Base-by-base conservation (phyloP, 495 filamentous ascomycete species). In the Hamigera avellanea region DNA sequence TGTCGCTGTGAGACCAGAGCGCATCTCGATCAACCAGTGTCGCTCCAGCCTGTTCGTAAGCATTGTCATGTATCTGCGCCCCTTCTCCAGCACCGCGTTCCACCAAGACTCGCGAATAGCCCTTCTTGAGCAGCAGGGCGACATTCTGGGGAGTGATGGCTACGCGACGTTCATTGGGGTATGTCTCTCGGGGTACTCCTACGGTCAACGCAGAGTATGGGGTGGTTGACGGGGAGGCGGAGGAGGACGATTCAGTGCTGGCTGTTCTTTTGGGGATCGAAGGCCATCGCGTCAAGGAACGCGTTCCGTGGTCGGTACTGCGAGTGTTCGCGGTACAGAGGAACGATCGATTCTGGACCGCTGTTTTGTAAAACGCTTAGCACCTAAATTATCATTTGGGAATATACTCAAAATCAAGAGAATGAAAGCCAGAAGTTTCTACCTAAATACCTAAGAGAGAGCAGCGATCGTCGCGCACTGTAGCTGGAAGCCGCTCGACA, bases 111-210 rank as follows among this genome's bases (percentile, higher is more conserved):
- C 75, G 75, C 25, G 65, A 63, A 50, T 83, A 84, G 25, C 83
- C 83, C 51, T 87, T 89, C 60, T 87, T 86, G 40, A 81, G 67
- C 2, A 89, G 57, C 16, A 86, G 57, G 1, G 73, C 67, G 14
- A 83, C 81, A 66, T 87, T 89, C 42, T 81, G 77, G 6, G 83
- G 83, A 1, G 81, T 86, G 19, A 89, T 66, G 12, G 83, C 82
- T 14, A 89, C 83, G 17, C 83, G 81, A 15, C 77, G 76, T 58
- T 89, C 83, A 38, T 79, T 72, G 8, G 72, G 68, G 46, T 68
- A 81, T 10, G 65, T 80, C 52, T 89, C 83, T 28, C 70, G 73
- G 1, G 81, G 80, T 19, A 85, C 67, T 26, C 82, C 82, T 18
- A 89, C 71, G 4, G 75, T 76, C 33, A 86, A 66, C 6, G 73